phyloP scores from a whole-genome alignment of 805 yeast species.

The Helenozyma rhizophorensis region DNA sequence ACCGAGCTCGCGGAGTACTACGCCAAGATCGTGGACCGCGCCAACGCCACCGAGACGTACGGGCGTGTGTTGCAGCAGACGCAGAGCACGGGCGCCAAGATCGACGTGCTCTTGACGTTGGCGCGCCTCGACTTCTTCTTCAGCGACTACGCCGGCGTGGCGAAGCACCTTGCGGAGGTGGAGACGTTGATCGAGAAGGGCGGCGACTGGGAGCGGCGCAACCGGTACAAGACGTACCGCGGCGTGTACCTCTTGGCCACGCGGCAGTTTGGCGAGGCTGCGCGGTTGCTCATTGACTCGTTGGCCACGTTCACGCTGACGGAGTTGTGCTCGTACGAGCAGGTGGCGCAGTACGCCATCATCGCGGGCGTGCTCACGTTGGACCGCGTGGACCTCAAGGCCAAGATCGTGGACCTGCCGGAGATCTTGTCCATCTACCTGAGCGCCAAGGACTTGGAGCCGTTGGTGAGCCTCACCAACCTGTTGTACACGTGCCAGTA shows the following conservation, averaged over 20 bases:
- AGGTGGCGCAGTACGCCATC: constrained; percentile 83
- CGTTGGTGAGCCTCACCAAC: constrained; percentile 78
- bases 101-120: constrained; percentile 78
- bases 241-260: constrained; percentile 84
- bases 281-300: constrained; percentile 80
- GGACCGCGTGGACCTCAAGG: constrained; percentile 78
- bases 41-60: constrained; percentile 62
- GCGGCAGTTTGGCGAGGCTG: constrained; percentile 81
- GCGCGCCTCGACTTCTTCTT: constrained; percentile 87
- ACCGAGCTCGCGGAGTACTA: constrained; percentile 83
- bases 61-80: constrained; percentile 72
- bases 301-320: constrained; percentile 93
- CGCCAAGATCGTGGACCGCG: constrained; percentile 76
- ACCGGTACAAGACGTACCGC: constrained; percentile 84
- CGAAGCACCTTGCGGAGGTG: constrained; percentile 68
- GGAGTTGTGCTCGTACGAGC: constrained; percentile 84
- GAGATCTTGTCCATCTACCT: constrained; percentile 81
- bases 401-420: constrained; percentile 86
- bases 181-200: constrained; percentile 84
- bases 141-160: constrained; percentile 67
- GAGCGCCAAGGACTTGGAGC: constrained; percentile 65
- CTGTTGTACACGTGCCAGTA: constrained; percentile 88
- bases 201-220: constrained; percentile 99
- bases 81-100: constrained; percentile 84
- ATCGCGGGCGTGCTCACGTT: constrained; percentile 83